Percentiles rank a stretch among this genome's conserved stretches.
Conservation (phyloP, 345 rosid genomes). For the Gynandropsis gynandra region DNA sequence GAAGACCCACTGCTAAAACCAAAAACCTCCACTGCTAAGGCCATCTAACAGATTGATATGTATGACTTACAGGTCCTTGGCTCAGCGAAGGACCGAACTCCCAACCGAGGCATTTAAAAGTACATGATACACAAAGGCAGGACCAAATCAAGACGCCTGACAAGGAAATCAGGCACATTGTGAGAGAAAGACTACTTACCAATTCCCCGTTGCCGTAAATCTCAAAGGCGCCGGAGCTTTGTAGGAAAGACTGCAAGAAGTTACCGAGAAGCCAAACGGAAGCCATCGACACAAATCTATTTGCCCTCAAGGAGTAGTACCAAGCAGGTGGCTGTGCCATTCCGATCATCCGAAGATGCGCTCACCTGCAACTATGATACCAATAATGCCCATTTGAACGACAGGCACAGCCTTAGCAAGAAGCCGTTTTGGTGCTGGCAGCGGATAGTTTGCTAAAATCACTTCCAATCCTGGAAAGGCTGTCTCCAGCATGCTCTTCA, state of each 20-base stretch:
- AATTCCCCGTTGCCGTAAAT: slow-evolving; percentile 53
- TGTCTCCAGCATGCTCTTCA: slow-evolving; percentile 78
- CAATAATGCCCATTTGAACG: slow-evolving; percentile 65
- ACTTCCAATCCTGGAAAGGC: slow-evolving; percentile 77
- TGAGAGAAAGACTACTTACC: slow-evolving; percentile 35
- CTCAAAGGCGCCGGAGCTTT: slow-evolving; percentile 89
- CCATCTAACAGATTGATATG: no score
- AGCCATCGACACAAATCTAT: slow-evolving; percentile 82
- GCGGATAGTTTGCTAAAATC: slow-evolving; percentile 68
- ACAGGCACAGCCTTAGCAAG: slow-evolving; percentile 57
- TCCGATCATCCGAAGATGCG: slow-evolving; percentile 68
- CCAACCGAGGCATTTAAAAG: not conserved
- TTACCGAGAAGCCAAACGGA: slow-evolving; percentile 86
- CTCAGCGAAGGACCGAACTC: no score
- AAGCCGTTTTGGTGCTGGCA: slow-evolving; percentile 63
- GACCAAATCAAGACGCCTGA: not conserved
- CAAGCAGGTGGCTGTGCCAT: slow-evolving; percentile 59
- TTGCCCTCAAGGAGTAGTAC: slow-evolving; percentile 63
- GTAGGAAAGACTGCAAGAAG: slow-evolving; percentile 70
- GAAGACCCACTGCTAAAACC: no score
- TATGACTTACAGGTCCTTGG: no score
- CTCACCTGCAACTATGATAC: slow-evolving; percentile 68
- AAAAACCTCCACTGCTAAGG: no score
- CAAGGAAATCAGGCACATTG: not conserved
- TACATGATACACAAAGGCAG: not conserved